These are phyloP conservation scores for Echium plantagineum DNA, from an alignment of 257 asterid genomes.

Conservation along the genomic window DNA sequence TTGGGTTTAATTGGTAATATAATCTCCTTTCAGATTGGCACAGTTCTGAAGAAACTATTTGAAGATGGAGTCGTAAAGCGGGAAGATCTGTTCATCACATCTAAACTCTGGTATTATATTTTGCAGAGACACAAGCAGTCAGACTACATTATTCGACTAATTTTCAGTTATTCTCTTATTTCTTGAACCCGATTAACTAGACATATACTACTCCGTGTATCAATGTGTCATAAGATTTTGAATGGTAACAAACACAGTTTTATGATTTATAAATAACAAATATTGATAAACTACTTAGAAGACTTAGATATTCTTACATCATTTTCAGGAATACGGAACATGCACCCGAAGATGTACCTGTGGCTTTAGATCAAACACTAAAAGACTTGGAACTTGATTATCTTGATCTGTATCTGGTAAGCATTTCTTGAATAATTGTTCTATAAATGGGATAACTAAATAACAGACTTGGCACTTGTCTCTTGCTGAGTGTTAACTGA, in stretches of 20 bases:
- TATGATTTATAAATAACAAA: too few species aligned
- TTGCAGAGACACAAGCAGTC: neutral
- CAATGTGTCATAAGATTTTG: too few species aligned
- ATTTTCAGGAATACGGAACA: conserved; percentile 45
- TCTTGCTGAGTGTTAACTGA: too few species aligned
- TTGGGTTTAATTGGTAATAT: neutral
- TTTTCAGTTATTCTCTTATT: too few species aligned
- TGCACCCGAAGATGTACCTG: conserved; percentile 68
- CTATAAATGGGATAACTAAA: neutral
- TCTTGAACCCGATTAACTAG: too few species aligned
- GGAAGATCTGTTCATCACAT: conserved; percentile 46
- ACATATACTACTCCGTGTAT: too few species aligned
- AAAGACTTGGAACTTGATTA: conserved; percentile 67
- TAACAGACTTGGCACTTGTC: neutral
- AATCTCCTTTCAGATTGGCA: conserved; percentile 29
- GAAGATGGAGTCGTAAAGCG: conserved; percentile 45
- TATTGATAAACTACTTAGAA: neutral
- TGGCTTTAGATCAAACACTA: conserved; percentile 42
- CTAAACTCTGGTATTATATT: conserved; percentile 36
- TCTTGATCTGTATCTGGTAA: conserved; percentile 66
- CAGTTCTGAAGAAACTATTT: conserved; percentile 34
- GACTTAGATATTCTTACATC: conserved; percentile 1
- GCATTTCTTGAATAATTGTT: conserved; percentile 6
- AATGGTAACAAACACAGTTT: too few species aligned
- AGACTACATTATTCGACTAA: too few species aligned